Evolutionary conservation across 2,329 filamentous ascomycete species (phyloP).

Genomic region (Stagonosporopsis cucurbitacearum): DNA sequence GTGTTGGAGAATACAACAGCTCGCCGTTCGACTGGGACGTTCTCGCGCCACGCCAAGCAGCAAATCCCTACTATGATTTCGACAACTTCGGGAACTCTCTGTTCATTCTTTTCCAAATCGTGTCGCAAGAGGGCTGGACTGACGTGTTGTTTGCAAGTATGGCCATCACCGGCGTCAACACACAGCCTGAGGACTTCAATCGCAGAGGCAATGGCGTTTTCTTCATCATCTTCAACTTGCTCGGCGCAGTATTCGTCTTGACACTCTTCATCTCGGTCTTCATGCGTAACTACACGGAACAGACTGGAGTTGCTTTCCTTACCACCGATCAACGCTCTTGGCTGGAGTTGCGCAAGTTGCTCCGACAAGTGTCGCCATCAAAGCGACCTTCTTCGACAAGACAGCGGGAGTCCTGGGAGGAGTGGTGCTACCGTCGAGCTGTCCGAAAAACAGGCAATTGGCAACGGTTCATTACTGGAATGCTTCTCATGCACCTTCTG

Average conservation of each 20-base stretch:
- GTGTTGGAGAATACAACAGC: slow-evolving; percentile 81
- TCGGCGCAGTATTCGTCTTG: slow-evolving; percentile 94
- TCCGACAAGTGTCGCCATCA: slow-evolving; percentile 92
- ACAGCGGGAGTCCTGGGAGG: slow-evolving; percentile 75
- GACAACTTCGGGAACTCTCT: slow-evolving; percentile 93
- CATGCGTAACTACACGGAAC: slow-evolving; percentile 99
- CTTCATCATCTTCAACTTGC: slow-evolving; percentile 94
- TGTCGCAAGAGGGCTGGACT: slow-evolving; percentile 97
- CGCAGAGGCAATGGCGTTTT: slow-evolving; percentile 89
- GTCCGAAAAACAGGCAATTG: slow-evolving; percentile 93
- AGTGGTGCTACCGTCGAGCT: slow-evolving; percentile 93
- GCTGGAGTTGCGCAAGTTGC: slow-evolving; percentile 90
- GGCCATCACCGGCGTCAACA: slow-evolving; percentile 76
- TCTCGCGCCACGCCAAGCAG: slow-evolving; percentile 78
- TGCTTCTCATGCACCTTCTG: slow-evolving; percentile 82
- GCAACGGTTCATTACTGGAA: slow-evolving; percentile 80
- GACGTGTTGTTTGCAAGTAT: slow-evolving; percentile 89
- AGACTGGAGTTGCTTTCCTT: slow-evolving; percentile 94
- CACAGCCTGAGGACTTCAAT: slow-evolving; percentile 72
- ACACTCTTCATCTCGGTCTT: slow-evolving; percentile 99
- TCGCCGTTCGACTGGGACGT: slow-evolving; percentile 84
- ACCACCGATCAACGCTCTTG: slow-evolving; percentile 96
- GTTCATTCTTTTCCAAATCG: slow-evolving; percentile 98
- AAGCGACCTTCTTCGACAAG: slow-evolving; percentile 85
- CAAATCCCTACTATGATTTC: slow-evolving; percentile 88